phyloP scores from a whole-genome alignment of 768 basidiomycete genomes.

The Leccinum sublutescens region DNA sequence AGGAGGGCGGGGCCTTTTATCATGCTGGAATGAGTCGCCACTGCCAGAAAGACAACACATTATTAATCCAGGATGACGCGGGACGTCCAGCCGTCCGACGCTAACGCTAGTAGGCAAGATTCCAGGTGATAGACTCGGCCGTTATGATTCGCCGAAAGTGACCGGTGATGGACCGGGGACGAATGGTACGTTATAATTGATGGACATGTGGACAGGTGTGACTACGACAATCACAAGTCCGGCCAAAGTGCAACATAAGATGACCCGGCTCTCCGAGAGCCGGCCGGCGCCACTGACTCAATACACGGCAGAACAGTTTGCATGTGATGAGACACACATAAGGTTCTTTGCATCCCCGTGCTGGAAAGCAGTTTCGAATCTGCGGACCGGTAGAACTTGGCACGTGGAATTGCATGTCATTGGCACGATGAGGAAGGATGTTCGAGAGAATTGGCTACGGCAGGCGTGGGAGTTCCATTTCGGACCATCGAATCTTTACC shows the following conservation, averaged over 20 bases:
- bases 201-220: background rate
- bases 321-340: too few relatives aligned
- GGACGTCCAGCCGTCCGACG: background rate
- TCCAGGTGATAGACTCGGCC: background rate
- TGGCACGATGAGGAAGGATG: too few relatives aligned
- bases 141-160: background rate
- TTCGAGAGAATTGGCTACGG: too few relatives aligned
- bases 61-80: background rate
- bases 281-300: background rate
- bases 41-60: background rate
- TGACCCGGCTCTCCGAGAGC: background rate
- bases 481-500: too few relatives aligned
- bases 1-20: background rate
- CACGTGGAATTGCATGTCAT: too few relatives aligned
- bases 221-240: background rate
- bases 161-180: background rate
- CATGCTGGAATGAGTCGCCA: background rate
- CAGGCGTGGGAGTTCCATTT: too few relatives aligned
- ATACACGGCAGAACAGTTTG: background rate
- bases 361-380: too few relatives aligned
- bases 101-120: background rate
- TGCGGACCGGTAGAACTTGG: too few relatives aligned
- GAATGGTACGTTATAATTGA: background rate
- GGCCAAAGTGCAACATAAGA: background rate
- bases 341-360: too few relatives aligned